Conservation (phyloP, 805 yeast genomes). For the Yueomyces sinensis region DNA sequence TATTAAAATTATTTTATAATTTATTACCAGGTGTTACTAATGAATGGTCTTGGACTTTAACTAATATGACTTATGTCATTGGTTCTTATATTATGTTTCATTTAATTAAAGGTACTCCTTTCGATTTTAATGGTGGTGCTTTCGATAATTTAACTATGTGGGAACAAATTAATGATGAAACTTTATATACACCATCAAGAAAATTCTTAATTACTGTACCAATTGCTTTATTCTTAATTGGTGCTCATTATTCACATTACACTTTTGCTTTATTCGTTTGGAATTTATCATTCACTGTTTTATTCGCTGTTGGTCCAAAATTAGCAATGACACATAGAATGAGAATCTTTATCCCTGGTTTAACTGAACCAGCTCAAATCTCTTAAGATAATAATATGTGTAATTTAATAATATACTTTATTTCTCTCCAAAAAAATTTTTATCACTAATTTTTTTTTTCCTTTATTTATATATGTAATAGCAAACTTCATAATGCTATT, state of each 20-base stretch:
- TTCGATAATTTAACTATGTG: conserved; percentile 95
- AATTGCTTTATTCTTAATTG: conserved; percentile 65
- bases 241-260: conserved; percentile 84
- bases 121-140: conserved; percentile 93
- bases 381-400: too few relatives aligned
- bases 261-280: conserved; percentile 66
- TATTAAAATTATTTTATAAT: conserved; percentile 66
- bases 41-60: conserved; percentile 87
- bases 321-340: conserved; percentile 71
- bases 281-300: conserved; percentile 61
- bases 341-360: conserved; percentile 46
- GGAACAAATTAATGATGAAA: conserved; percentile 95
- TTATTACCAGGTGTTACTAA: conserved; percentile 67
- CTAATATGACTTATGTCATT: conserved; percentile 77
- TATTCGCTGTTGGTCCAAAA: conserved; percentile 84
- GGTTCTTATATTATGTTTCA: conserved; percentile 96
- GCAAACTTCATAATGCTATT: too few relatives aligned
- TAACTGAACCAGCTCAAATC: conserved; percentile 28
- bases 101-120: conserved; percentile 92
- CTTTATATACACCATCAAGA: conserved; percentile 92
- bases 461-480: too few relatives aligned
- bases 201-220: conserved; percentile 91
- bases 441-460: too few relatives aligned
- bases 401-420: too few relatives aligned
- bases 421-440: too few relatives aligned